Conservation (phyloP, 2,329 filamentous ascomycete genomes). For the Alternaria tenuissima region DNA sequence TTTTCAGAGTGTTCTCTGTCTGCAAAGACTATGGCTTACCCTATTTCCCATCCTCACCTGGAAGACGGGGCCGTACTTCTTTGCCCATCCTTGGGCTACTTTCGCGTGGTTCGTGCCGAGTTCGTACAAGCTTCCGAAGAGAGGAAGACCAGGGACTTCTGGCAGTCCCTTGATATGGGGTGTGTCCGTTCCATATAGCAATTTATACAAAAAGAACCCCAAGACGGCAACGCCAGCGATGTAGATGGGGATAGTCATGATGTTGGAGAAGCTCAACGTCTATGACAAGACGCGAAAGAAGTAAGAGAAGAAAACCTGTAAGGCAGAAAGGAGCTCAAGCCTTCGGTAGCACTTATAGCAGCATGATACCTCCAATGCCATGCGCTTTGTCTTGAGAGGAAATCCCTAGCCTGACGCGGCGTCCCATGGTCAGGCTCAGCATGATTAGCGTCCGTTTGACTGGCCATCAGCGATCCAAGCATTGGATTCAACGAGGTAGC, state of each 20-base stretch:
- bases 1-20: not conserved
- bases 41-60: slow-evolving; percentile 70
- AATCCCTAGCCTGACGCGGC: not conserved
- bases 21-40: slow-evolving; percentile 50
- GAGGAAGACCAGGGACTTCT: slow-evolving; percentile 57
- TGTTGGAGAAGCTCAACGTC: slow-evolving; percentile 5
- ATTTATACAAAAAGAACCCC: slow-evolving; percentile 51
- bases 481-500: not conserved
- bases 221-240: slow-evolving; percentile 53
- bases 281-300: not conserved
- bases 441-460: slow-evolving; percentile 14
- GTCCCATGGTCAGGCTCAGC: slow-evolving; percentile 14
- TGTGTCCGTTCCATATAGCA: slow-evolving; percentile 57
- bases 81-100: slow-evolving; percentile 56
- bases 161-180: slow-evolving; percentile 60
- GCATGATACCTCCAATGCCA: not conserved
- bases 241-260: slow-evolving; percentile 53
- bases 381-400: not conserved
- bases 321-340: not conserved
- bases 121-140: slow-evolving; percentile 58
- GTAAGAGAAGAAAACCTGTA: not conserved
- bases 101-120: slow-evolving; percentile 58
- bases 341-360: slow-evolving; percentile 18
- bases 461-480: slow-evolving; percentile 6
- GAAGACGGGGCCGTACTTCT: slow-evolving; percentile 61